Percentiles rank a stretch among this genome's conserved stretches.
These are phyloP conservation scores for Coprinopsis cinerea DNA, from an alignment of 768 basidiomycete genomes.

Conservation along the genomic window DNA sequence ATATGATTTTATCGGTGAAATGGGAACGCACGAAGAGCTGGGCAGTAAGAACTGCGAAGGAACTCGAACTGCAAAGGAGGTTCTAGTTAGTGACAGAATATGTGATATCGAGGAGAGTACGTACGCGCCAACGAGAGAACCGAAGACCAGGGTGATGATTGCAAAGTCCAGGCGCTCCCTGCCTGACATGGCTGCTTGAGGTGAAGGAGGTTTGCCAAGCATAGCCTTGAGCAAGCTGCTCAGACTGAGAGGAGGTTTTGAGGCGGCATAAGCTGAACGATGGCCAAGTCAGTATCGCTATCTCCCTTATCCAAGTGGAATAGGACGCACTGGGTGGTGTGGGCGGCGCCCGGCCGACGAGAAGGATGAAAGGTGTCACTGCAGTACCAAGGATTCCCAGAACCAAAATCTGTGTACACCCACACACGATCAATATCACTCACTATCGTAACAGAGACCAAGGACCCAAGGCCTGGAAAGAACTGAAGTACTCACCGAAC, in stretches of 20 bases:
- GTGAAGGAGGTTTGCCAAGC: conserved; percentile 34
- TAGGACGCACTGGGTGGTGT: conserved; percentile 64
- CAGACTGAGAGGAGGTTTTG: conserved; percentile 51
- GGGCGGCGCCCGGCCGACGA: conserved; percentile 59
- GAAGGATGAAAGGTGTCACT: conserved; percentile 48
- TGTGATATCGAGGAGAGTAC: conserved; percentile 14
- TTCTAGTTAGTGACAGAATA: neutral
- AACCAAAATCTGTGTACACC: conserved; percentile 53
- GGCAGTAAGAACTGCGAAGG: conserved; percentile 60
- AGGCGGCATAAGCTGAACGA: conserved; percentile 67
- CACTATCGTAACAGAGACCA: too few species aligned
- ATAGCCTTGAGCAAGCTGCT: conserved; percentile 49
- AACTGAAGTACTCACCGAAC: conserved; percentile 44
- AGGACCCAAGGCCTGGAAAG: neutral
- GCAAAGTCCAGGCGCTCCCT: conserved; percentile 69
- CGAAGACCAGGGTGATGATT: conserved; percentile 56
- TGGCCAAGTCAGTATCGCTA: conserved; percentile 11
- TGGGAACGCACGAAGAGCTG: conserved; percentile 55
- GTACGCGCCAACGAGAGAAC: conserved; percentile 57
- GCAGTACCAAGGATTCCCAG: conserved; percentile 69
- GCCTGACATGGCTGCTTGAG: conserved; percentile 50
- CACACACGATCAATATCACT: neutral
- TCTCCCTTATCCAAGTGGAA: neutral
- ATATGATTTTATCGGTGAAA: neutral
- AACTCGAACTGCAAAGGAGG: conserved; percentile 40